Evolutionary conservation across 202 grass and related monocot species (phyloP).

Genomic region (Setaria viridis): DNA sequence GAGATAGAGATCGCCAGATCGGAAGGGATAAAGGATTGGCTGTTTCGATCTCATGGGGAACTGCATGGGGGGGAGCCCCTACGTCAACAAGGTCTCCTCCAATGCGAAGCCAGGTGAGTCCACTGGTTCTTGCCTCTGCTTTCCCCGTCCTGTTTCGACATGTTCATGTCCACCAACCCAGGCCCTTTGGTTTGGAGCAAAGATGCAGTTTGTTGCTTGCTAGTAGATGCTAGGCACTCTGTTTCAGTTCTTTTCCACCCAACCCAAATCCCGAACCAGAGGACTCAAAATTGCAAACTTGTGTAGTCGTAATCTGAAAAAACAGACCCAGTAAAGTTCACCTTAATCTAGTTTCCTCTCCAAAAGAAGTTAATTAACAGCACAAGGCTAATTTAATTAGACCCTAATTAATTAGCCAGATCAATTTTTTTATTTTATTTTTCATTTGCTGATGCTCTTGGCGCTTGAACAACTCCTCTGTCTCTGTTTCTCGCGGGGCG

Average conservation of each 20-base stretch:
- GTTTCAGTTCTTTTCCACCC: slow-evolving; percentile 5
- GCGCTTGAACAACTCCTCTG: not conserved
- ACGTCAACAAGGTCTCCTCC: slow-evolving; percentile 69
- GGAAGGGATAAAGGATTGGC: not conserved
- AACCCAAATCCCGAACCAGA: not conserved
- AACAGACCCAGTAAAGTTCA: not conserved
- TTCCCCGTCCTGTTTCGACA: not conserved
- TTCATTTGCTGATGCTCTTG: not conserved
- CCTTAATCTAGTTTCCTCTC: not conserved
- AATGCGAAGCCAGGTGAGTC: slow-evolving; percentile 67
- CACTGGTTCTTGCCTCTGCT: not conserved
- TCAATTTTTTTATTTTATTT: not conserved
- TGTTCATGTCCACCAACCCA: not conserved
- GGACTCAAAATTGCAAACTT: slow-evolving; percentile 14
- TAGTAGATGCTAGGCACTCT: not conserved
- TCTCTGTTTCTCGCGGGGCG: no score
- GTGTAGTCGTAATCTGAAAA: not conserved
- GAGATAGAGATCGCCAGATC: not conserved
- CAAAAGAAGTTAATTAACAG: not conserved
- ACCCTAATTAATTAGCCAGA: not conserved
- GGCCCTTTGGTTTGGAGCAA: not conserved
- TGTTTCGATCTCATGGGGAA: slow-evolving; percentile 67
- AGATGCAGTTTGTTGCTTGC: not conserved
- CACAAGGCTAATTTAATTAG: not conserved
- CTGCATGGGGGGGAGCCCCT: slow-evolving; percentile 55